A percentile compares a stretch with the other conserved stretches of the same genome.
phyloP scores from a whole-genome alignment of 2,329 filamentous ascomycete species.

The Paecilomyces sp. region DNA sequence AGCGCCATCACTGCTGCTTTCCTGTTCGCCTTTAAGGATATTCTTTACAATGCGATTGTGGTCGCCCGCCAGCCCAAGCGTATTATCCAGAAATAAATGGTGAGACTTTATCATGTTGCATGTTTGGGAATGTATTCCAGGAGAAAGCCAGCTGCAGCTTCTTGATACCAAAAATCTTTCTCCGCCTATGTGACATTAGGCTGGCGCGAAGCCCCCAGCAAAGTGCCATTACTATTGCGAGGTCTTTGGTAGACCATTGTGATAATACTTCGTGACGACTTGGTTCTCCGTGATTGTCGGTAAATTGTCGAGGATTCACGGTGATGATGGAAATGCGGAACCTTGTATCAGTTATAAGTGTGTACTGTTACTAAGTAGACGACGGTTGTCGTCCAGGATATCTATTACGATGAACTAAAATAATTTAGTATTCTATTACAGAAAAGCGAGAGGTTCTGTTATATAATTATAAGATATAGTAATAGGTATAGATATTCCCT shows the following conservation, averaged over 20 bases:
- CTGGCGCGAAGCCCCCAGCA: not conserved
- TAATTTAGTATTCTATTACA: not conserved
- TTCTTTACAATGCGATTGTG: conserved; percentile 63
- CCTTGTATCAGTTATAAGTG: not conserved
- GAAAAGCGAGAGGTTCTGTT: not conserved
- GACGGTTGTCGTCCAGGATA: not conserved
- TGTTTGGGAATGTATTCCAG: not conserved
- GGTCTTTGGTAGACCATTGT: not conserved
- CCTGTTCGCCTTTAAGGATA: conserved; percentile 96
- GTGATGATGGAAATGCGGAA: not conserved
- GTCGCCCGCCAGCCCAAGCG: conserved; percentile 23
- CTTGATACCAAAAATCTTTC: not conserved
- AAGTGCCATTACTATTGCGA: not conserved
- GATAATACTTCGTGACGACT: not conserved
- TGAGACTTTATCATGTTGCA: not conserved
- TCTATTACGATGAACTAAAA: not conserved
- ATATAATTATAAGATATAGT: too few species aligned
- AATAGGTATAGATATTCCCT: too few species aligned
- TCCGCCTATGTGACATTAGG: not conserved
- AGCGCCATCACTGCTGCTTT: conserved; percentile 94
- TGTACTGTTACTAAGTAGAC: not conserved
- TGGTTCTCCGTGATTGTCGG: not conserved
- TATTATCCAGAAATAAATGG: conserved; percentile 20
- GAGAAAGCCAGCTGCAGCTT: not conserved
- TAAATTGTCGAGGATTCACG: not conserved